These are phyloP conservation scores for Xanthoconium stramineum DNA, from an alignment of 768 basidiomycete species.

Conservation along the genomic window DNA sequence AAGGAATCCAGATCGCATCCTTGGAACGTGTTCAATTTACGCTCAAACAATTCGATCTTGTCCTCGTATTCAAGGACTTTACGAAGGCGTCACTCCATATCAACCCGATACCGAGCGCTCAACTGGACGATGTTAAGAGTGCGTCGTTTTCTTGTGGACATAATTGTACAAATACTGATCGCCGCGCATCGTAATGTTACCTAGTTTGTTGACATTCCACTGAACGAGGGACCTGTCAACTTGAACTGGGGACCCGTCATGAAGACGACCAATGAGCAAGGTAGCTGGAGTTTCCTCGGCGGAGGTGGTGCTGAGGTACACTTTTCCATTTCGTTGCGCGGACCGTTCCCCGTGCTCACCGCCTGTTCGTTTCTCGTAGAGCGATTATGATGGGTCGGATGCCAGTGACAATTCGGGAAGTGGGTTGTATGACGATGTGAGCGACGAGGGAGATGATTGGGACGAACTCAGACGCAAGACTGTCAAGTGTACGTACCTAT, in stretches of 20 bases:
- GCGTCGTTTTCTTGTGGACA: constrained; percentile 29
- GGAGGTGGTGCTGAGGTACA: constrained; percentile 40
- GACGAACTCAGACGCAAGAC: constrained; percentile 92
- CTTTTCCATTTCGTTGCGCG: constrained; percentile 18
- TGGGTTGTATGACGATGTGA: no score
- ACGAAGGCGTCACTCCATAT: constrained; percentile 89
- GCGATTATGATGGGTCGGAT: constrained; percentile 48
- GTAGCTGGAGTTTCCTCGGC: no score
- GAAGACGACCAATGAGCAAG: no score
- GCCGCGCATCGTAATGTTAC: neutral
- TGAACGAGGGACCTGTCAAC: constrained; percentile 96
- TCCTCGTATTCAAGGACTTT: constrained; percentile 97
- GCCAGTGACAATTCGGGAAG: no score
- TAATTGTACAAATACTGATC: constrained; percentile 2
- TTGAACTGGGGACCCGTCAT: no score
- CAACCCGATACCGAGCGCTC: constrained; percentile 88
- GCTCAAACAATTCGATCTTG: constrained; percentile 93
- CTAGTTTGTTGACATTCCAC: constrained; percentile 91
- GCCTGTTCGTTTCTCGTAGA: no score
- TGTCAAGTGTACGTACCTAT: constrained; percentile 64
- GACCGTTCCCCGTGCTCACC: constrained; percentile 32
- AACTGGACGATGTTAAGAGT: constrained; percentile 98
- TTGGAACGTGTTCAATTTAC: constrained; percentile 82
- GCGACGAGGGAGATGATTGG: constrained; percentile 90
- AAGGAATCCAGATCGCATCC: no score